phyloP scores from a whole-genome alignment of 805 yeast species.

The Monosporozyma unispora region DNA sequence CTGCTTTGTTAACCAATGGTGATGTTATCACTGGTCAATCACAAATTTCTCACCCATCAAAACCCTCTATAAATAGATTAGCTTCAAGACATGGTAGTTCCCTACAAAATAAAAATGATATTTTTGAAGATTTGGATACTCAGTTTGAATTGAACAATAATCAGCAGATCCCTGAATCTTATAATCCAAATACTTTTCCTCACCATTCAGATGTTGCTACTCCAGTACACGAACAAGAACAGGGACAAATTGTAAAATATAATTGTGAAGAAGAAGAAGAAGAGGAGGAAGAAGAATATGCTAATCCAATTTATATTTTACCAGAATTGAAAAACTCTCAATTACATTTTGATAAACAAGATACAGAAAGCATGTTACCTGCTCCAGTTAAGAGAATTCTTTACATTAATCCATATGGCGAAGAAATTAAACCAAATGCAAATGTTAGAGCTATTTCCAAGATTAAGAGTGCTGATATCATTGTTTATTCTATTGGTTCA shows the following conservation, averaged over 20 bases:
- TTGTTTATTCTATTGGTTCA: conserved; percentile 79
- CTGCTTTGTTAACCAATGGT: conserved; percentile 66
- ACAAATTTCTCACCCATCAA: conserved; percentile 80
- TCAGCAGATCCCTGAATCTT: background rate
- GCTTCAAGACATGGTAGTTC: conserved; percentile 4
- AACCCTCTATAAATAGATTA: conserved; percentile 6
- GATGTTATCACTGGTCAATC: conserved; percentile 79
- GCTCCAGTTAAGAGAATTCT: conserved; percentile 66
- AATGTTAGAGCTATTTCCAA: conserved; percentile 50
- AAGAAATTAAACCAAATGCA: conserved; percentile 72
- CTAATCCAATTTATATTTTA: conserved; percentile 37
- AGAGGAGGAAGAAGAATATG: conserved; percentile 56
- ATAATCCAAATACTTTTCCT: background rate
- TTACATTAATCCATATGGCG: conserved; percentile 81
- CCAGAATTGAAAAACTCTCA: conserved; percentile 73
- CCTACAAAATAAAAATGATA: conserved; percentile 1
- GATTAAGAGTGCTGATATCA: conserved; percentile 41
- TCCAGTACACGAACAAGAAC: background rate
- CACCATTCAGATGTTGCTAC: background rate
- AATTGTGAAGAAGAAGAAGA: conserved; percentile 23
- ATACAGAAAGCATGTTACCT: conserved; percentile 49
- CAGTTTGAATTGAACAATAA: background rate
- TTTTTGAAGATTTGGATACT: background rate
- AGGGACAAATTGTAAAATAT: background rate
- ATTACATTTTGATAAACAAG: conserved; percentile 53